These are phyloP conservation scores for Rubroboletus pulcherrimus DNA, from an alignment of 768 basidiomycete genomes.

Conservation along the genomic window DNA sequence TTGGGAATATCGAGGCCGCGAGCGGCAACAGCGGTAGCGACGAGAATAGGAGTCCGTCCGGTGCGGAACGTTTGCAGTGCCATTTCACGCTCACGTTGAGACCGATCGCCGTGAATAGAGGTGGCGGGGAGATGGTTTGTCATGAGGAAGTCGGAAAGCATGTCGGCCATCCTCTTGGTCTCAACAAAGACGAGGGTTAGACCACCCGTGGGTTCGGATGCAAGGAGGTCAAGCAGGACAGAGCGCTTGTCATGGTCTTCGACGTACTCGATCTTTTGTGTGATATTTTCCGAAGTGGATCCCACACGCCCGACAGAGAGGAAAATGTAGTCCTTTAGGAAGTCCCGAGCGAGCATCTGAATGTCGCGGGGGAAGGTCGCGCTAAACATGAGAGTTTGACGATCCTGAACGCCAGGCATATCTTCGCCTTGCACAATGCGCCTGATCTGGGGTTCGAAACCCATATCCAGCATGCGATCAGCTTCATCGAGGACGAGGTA, in stretches of 20 bases:
- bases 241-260: conserved; percentile 97
- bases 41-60: conserved; percentile 92
- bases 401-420: conserved; percentile 89
- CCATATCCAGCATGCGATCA: conserved; percentile 99
- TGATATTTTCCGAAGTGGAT: conserved; percentile 98
- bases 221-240: conserved; percentile 89
- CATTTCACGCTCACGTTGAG: conserved; percentile 95
- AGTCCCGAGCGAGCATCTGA: conserved; percentile 92
- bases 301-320: conserved; percentile 98
- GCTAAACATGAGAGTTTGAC: conserved; percentile 99
- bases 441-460: conserved; percentile 99
- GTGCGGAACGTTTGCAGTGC: conserved; percentile 94
- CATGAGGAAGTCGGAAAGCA: conserved; percentile 94
- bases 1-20: conserved; percentile 99
- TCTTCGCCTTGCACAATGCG: conserved; percentile 97
- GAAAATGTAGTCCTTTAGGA: conserved; percentile 98
- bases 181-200: conserved; percentile 97
- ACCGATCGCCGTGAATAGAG: conserved; percentile 97
- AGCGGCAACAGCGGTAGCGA: conserved; percentile 97
- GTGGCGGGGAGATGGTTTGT: conserved; percentile 81
- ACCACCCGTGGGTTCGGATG: conserved; percentile 65
- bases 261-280: conserved; percentile 97
- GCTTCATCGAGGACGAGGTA: conserved; percentile 99
- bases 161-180: conserved; percentile 99
- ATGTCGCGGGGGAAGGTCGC: conserved; percentile 99